phyloP scores from a whole-genome alignment of 2,329 filamentous ascomycete species.

The Herpomyces periplanetae region DNA sequence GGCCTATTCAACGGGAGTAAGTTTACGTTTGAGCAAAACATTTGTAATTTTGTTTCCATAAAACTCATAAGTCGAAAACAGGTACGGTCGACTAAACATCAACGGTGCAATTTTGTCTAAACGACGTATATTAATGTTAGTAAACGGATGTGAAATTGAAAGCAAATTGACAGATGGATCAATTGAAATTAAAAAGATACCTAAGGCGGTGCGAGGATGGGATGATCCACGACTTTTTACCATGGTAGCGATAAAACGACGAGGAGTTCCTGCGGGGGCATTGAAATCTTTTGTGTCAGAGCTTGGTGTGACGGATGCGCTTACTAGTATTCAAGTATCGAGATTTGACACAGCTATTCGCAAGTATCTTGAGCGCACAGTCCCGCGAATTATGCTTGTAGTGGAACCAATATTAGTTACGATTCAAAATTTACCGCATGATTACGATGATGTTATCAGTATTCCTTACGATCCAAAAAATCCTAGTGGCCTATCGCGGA shows the following conservation, averaged over 20 bases:
- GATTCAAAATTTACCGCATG: conserved; percentile 34
- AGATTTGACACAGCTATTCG: conserved; percentile 60
- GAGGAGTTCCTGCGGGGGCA: conserved; percentile 54
- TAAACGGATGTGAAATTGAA: conserved; percentile 19
- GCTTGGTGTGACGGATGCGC: conserved; percentile 50
- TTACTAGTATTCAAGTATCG: conserved; percentile 33
- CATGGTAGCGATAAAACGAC: conserved; percentile 37
- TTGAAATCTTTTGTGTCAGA: conserved; percentile 68
- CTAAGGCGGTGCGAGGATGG: conserved; percentile 33
- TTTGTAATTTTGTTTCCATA: background rate
- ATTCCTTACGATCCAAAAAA: conserved; percentile 54
- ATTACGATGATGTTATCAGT: conserved; percentile 21
- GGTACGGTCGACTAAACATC: conserved; percentile 29
- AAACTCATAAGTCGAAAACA: conserved; percentile 3
- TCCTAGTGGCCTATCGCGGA: conserved; percentile 17
- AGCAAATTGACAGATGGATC: conserved; percentile 9
- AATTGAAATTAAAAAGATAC: conserved; percentile 8
- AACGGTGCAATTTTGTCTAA: conserved; percentile 59
- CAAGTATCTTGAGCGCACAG: conserved; percentile 48
- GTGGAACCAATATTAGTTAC: conserved; percentile 47
- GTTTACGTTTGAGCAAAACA: no score
- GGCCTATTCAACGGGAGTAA: conserved; percentile 52
- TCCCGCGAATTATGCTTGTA: conserved; percentile 58
- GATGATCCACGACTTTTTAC: conserved; percentile 72
- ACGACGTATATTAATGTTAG: conserved; percentile 38